Evolutionary conservation across 2,329 filamentous ascomycete genomes (phyloP), one percentile per base, ranked within the genome.

Genomic region (Parastagonospora avenae): DNA sequence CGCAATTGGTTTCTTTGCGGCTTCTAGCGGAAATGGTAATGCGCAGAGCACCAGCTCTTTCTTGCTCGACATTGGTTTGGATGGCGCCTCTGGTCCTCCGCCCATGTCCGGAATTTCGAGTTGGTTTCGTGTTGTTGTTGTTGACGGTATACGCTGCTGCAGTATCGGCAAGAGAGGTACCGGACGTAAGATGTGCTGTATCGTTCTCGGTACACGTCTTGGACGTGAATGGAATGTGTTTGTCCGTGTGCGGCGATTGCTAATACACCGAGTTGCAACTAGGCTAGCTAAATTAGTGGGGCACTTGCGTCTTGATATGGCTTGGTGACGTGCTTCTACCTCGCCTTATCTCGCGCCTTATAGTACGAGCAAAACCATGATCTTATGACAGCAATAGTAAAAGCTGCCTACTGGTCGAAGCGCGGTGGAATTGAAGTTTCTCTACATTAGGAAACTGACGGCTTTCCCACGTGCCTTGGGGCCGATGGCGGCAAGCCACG

Each of bases 61-160:
- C 42, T 57, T 44, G 50, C 54, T 56, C 40, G 71, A 48, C 71
- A 66, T 52, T 75, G 36, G 16, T 33, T 47, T 51, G 11, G 50
- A 44, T 14, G 68, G 66, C 16, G 54, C 33, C 41, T 66, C 67
- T 43, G 69, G 60, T 45, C 75, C 77, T 50, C 77, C 79, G 15
- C 79, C 79, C 79, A 82, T 81, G 16, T 24, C 27, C 16, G 27
- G 8, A 37, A 14, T 9, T 37, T n/a, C n/a, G n/a, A n/a, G n/a
- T n/a, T n/a, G n/a, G n/a, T n/a, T n/a, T n/a, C n/a, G 9, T 14
- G 4, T 16, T 19, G 35, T 24, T 24, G 19, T n/a, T n/a, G 19
- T 5, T 24, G 19, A 24, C 5, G 19, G 19, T 3, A 24, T 24
- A 24, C 19, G 19, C 19, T 24, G 19, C 3, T 24, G 19, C 19